A percentile compares a stretch with the other conserved stretches of the same genome.
These are phyloP conservation scores for Malassezia cuniculi DNA, from an alignment of 1,284 basidiomycete genomes.

Conservation along the genomic window DNA sequence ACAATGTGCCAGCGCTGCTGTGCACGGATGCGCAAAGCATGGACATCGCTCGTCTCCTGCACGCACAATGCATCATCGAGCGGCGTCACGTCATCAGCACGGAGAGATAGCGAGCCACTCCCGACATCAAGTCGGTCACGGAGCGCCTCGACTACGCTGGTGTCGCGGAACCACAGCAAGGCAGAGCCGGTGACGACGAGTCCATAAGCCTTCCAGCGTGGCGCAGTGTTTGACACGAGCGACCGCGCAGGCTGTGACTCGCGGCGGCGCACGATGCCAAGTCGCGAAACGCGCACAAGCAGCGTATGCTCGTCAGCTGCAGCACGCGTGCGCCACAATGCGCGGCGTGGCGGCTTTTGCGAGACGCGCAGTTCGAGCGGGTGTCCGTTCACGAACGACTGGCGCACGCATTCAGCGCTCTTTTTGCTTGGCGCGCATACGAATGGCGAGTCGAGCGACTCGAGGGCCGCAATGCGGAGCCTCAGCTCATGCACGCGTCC, in stretches of 20 bases:
- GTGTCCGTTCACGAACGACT: background rate
- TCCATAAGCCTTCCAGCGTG: slow-evolving; percentile 67
- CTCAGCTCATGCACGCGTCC: slow-evolving; percentile 9
- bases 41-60: background rate
- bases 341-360: background rate
- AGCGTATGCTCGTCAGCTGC: slow-evolving; percentile 11
- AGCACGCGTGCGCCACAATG: background rate
- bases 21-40: background rate
- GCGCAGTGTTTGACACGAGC: slow-evolving; percentile 73
- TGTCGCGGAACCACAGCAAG: slow-evolving; percentile 79
- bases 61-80: slow-evolving; percentile 3
- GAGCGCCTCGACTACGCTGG: too few species aligned
- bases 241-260: slow-evolving; percentile 84
- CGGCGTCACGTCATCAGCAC: slow-evolving; percentile 2
- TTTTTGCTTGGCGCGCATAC: background rate
- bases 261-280: slow-evolving; percentile 65
- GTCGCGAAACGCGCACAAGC: slow-evolving; percentile 64
- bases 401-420: too few species aligned
- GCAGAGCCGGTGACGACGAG: slow-evolving; percentile 80
- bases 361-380: background rate
- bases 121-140: too few species aligned
- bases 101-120: background rate
- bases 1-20: slow-evolving; percentile 1
- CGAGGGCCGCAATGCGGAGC: too few species aligned
- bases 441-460: too few species aligned